A percentile compares a stretch with the other conserved stretches of the same genome.
These are phyloP conservation scores for Raphanus hybrid DNA, from an alignment of 441 rosid genomes.

Conservation along the genomic window DNA sequence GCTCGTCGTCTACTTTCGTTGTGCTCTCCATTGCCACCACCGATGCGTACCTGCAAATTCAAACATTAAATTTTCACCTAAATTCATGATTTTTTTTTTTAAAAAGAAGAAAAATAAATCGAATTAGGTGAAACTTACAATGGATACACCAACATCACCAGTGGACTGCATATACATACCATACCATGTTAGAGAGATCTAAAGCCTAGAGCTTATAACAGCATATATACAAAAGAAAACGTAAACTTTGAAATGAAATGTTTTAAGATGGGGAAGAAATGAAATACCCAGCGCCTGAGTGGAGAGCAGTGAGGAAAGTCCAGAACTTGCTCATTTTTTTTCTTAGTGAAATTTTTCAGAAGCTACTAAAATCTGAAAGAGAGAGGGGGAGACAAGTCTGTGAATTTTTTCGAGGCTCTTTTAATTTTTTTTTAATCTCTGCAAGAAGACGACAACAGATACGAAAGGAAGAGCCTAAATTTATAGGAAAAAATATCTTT, in stretches of 20 bases:
- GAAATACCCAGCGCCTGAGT: conserved; percentile 72
- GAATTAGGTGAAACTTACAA: conserved; percentile 52
- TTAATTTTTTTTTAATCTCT: not conserved
- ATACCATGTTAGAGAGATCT: not conserved
- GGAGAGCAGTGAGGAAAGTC: conserved; percentile 68
- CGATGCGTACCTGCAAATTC: conserved; percentile 66
- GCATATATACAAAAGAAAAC: not conserved
- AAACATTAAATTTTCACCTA: not conserved
- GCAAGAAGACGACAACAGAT: conserved; percentile 24
- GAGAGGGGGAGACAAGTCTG: conserved; percentile 12
- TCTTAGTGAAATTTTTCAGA: not conserved
- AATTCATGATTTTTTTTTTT: not conserved
- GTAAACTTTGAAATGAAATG: not conserved
- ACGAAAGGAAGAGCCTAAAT: conserved; percentile 7
- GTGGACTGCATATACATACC: conserved; percentile 56
- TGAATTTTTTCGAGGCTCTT: conserved; percentile 20
- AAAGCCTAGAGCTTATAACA: not conserved
- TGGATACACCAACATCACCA: conserved; percentile 82
- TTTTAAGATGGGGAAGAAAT: not conserved
- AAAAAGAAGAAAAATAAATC: not conserved
- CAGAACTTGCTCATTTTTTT: conserved; percentile 59
- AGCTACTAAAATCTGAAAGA: not conserved
- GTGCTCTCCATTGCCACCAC: conserved; percentile 83
- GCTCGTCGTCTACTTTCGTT: conserved; percentile 74
- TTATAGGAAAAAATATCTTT: conserved; percentile 29